A percentile compares a stretch with the other conserved stretches of the same genome.
These are phyloP conservation scores for Ottelia alismoides DNA, from an alignment of 106 monocot genomes.

Conservation along the genomic window DNA sequence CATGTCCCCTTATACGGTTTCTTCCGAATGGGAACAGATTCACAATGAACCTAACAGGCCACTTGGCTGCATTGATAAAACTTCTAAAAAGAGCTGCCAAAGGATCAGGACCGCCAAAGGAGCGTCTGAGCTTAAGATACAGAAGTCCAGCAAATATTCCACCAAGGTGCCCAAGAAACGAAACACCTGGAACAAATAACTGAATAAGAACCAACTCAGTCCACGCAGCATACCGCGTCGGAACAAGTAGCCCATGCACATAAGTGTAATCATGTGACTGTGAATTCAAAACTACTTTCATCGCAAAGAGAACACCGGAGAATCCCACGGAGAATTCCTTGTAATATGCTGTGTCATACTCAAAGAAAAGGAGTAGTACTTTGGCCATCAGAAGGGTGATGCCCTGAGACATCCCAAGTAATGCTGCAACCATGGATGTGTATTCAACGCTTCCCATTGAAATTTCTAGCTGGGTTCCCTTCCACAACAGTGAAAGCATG, in stretches of 20 bases:
- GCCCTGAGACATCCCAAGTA: conserved; percentile 76
- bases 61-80: conserved; percentile 16
- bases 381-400: conserved; percentile 70
- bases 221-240: conserved; percentile 77
- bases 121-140: conserved; percentile 44
- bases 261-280: conserved; percentile 32
- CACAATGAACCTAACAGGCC: conserved; percentile 43
- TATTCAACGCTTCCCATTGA: conserved; percentile 76
- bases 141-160: conserved; percentile 83
- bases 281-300: conserved; percentile 77
- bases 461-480: conserved; percentile 80
- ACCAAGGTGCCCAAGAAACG: conserved; percentile 79
- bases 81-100: conserved; percentile 28
- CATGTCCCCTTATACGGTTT: conserved; percentile 29
- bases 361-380: conserved; percentile 43
- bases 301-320: conserved; percentile 82
- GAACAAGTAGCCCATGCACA: conserved; percentile 52
- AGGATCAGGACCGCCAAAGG: conserved; percentile 41
- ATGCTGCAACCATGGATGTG: conserved; percentile 57
- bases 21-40: conserved; percentile 12
- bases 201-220: conserved; percentile 76
- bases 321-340: conserved; percentile 63
- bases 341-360: conserved; percentile 55
- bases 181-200: conserved; percentile 60
- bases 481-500: conserved; percentile 97